Percentiles rank a stretch among this genome's conserved stretches.
Conservation (phyloP, 768 basidiomycete genomes). For the Lactarius sp. region DNA sequence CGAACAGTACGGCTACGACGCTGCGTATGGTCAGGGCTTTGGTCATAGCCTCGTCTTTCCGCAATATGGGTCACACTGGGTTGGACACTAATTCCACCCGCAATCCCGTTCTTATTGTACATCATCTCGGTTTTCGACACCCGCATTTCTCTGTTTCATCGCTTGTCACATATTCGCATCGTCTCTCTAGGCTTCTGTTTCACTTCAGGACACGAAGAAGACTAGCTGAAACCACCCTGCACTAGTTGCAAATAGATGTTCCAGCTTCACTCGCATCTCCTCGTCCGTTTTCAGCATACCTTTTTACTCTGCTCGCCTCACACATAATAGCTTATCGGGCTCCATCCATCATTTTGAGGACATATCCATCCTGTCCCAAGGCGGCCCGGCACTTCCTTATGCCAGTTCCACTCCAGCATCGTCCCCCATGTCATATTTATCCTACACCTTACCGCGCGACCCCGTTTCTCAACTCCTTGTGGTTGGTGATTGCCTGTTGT, state of each 20-base stretch:
- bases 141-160: slow-evolving; percentile 25
- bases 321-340: slow-evolving; percentile 28
- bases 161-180: slow-evolving; percentile 31
- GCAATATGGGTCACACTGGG: slow-evolving; percentile 48
- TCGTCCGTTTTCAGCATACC: slow-evolving; percentile 28
- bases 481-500: slow-evolving; percentile 1
- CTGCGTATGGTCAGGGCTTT: slow-evolving; percentile 41
- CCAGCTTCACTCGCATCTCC: slow-evolving; percentile 32
- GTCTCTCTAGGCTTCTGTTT: slow-evolving; percentile 9
- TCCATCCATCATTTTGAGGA: slow-evolving; percentile 36
- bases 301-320: slow-evolving; percentile 28
- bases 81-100: slow-evolving; percentile 39
- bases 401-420: slow-evolving; percentile 30
- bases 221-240: slow-evolving; percentile 24
- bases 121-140: slow-evolving; percentile 17
- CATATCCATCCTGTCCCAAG: slow-evolving; percentile 62
- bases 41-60: slow-evolving; percentile 38
- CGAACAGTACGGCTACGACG: slow-evolving; percentile 36
- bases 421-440: slow-evolving; percentile 36
- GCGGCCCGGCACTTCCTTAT: slow-evolving; percentile 36
- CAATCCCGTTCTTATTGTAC: slow-evolving; percentile 9
- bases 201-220: slow-evolving; percentile 18
- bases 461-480: slow-evolving; percentile 24
- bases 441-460: slow-evolving; percentile 27
- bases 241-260: slow-evolving; percentile 21